A percentile compares a stretch with the other conserved stretches of the same genome.
Conservation (phyloP, 805 yeast genomes). For the Ogataea pilisensis region DNA sequence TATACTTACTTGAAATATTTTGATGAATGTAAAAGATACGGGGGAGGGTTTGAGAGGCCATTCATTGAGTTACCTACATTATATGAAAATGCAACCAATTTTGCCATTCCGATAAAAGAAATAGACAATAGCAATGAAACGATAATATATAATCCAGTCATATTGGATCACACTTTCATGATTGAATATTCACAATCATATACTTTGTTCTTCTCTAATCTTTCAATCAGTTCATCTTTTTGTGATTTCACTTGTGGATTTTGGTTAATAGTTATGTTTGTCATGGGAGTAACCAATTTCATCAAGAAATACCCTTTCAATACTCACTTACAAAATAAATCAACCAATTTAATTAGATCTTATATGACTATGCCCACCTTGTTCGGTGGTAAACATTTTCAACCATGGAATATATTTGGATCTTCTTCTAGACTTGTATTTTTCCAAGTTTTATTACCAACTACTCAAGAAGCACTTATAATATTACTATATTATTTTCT, state of each 20-base stretch:
- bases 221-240: constrained; percentile 11
- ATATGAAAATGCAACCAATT: constrained; percentile 14
- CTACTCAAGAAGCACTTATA: constrained; percentile 22
- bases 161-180: constrained; percentile 5
- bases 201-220: constrained; percentile 18
- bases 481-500: constrained; percentile 14
- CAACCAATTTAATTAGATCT: constrained; percentile 15
- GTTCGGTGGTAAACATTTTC: constrained; percentile 16
- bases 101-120: background rate
- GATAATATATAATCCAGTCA: constrained; percentile 15
- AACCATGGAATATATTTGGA: constrained; percentile 21
- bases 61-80: background rate
- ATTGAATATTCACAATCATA: constrained; percentile 14
- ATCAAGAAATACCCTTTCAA: constrained; percentile 10
- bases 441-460: constrained; percentile 25
- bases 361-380: constrained; percentile 21
- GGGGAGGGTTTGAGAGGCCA: constrained; percentile 6
- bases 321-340: constrained; percentile 4
- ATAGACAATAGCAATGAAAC: background rate
- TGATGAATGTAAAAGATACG: constrained; percentile 11
- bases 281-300: constrained; percentile 16
- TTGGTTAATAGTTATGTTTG: constrained; percentile 18
- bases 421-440: constrained; percentile 1
- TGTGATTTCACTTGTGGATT: constrained; percentile 17
- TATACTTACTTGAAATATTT: constrained; percentile 9